Evolutionary conservation across 176 grass and related monocot genomes (phyloP).

Genomic region (Melocanna baccifera): DNA sequence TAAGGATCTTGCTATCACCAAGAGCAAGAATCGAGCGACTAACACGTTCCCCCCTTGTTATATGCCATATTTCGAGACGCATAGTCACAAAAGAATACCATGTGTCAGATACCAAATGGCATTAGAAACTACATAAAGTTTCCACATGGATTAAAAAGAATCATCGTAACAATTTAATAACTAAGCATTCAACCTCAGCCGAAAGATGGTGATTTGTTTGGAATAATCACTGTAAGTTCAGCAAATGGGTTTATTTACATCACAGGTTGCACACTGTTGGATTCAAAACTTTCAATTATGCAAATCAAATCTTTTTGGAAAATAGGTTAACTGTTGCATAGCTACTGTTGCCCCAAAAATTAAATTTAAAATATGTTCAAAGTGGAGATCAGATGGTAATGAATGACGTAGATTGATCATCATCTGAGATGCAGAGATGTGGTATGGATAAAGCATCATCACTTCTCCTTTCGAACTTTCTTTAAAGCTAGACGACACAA

Average conservation of each 20-base stretch:
- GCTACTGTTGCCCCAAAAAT: not conserved
- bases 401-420: conserved; percentile 21
- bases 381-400: too few relatives aligned
- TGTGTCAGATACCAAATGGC: conserved; percentile 19
- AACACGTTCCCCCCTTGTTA: not conserved
- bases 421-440: conserved; percentile 9
- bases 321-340: not conserved
- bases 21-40: too few relatives aligned
- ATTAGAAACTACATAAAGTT: not conserved
- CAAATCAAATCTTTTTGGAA: not conserved
- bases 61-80: conserved; percentile 14
- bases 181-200: conserved; percentile 25
- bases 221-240: conserved; percentile 24
- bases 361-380: too few relatives aligned
- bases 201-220: conserved; percentile 21
- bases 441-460: conserved; percentile 30
- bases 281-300: not conserved
- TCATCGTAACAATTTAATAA: not conserved
- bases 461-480: not conserved
- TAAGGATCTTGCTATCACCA: too few relatives aligned
- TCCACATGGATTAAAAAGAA: not conserved
- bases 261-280: not conserved
- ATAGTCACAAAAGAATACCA: not conserved
- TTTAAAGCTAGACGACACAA: not conserved
- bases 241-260: not conserved